Conservation (phyloP, 768 basidiomycete genomes). For the Kondoa subrosea region DNA sequence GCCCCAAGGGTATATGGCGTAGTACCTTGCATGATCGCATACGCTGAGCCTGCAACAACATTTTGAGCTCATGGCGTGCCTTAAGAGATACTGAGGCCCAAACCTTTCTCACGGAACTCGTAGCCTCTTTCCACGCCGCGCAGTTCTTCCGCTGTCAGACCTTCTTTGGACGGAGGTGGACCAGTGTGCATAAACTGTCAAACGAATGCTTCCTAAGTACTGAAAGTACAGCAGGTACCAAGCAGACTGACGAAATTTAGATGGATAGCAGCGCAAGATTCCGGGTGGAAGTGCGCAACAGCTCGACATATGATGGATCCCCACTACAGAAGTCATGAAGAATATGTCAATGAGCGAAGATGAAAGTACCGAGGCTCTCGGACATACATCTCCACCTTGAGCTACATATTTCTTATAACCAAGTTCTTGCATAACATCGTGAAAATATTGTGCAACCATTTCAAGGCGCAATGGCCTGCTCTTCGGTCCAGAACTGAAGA, state of each 20-base stretch:
- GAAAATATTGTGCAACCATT: slow-evolving; percentile 10
- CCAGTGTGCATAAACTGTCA: not conserved
- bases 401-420: slow-evolving; percentile 15
- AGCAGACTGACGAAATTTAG: not conserved
- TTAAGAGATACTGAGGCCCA: no score
- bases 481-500: slow-evolving; percentile 13
- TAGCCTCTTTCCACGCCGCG: slow-evolving; percentile 12
- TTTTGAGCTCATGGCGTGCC: no score
- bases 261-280: slow-evolving; percentile 13
- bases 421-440: slow-evolving; percentile 14
- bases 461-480: slow-evolving; percentile 2
- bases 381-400: slow-evolving; percentile 7
- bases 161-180: not conserved
- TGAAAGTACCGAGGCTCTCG: not conserved
- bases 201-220: not conserved
- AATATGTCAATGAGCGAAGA: not conserved
- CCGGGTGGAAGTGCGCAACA: slow-evolving; percentile 15
- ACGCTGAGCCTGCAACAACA: no score
- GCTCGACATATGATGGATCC: slow-evolving; percentile 15
- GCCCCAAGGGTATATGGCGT: slow-evolving; percentile 17
- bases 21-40: slow-evolving; percentile 18
- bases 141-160: slow-evolving; percentile 7
- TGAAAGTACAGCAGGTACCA: not conserved
- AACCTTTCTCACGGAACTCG: slow-evolving; percentile 18
- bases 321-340: slow-evolving; percentile 1